A percentile compares a stretch with the other conserved stretches of the same genome.
Conservation (phyloP, 192 early-diverging fungal genomes). For the Coemansia sp. region DNA sequence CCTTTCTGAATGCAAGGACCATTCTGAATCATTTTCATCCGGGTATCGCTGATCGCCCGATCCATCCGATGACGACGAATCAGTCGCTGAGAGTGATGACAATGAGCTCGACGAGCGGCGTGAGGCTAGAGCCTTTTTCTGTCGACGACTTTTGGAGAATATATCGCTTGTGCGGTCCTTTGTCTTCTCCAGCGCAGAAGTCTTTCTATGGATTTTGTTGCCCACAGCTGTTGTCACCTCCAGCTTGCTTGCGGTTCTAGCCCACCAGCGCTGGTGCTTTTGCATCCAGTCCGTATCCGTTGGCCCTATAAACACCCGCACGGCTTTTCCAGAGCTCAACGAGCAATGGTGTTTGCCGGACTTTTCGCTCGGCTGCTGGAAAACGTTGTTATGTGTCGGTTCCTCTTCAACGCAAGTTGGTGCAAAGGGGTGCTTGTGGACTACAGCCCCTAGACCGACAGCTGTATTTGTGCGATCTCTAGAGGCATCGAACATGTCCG, state of each 20-base stretch:
- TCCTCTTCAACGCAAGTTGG: constrained; percentile 27
- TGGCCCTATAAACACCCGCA: constrained; percentile 44
- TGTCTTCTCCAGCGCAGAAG: constrained; percentile 5
- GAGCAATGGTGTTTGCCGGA: constrained; percentile 4
- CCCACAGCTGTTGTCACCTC: constrained; percentile 12
- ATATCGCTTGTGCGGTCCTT: constrained; percentile 18
- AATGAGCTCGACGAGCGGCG: constrained; percentile 10
- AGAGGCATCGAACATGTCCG: background rate
- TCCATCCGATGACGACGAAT: constrained; percentile 8
- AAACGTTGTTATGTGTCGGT: constrained; percentile 26
- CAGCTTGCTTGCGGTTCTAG: constrained; percentile 30
- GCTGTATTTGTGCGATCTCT: background rate
- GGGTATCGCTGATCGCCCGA: background rate
- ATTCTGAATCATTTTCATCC: constrained; percentile 19
- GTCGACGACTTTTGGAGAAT: constrained; percentile 2
- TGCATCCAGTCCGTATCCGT: constrained; percentile 43
- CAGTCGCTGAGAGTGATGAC: constrained; percentile 10
- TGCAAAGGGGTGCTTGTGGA: constrained; percentile 41
- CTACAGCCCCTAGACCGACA: constrained; percentile 2
- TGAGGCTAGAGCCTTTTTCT: background rate
- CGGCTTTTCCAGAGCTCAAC: constrained; percentile 12
- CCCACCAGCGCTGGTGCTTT: constrained; percentile 51
- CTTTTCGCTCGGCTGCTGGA: constrained; percentile 10
- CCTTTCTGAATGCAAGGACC: constrained; percentile 19
- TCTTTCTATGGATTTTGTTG: constrained; percentile 26